Percentiles rank a stretch among this genome's conserved stretches.
phyloP scores from a whole-genome alignment of 2,329 filamentous ascomycete genomes.

The Calonectria honghensis region DNA sequence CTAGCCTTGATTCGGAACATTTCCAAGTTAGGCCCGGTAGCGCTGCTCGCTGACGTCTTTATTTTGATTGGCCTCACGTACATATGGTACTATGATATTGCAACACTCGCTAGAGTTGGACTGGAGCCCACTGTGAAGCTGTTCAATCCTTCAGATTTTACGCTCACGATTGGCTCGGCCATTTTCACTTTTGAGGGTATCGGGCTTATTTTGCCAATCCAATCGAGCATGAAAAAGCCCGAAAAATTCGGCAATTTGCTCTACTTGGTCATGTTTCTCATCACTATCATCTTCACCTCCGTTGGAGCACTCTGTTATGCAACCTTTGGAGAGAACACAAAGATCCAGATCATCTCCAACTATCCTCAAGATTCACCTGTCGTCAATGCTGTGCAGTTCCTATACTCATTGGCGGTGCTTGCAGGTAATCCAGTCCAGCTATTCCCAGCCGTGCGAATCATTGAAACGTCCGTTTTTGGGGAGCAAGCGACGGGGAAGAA shows the following conservation, averaged over 20 bases:
- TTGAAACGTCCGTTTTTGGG: constrained; percentile 82
- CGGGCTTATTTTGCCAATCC: constrained; percentile 84
- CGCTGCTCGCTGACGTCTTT: constrained; percentile 82
- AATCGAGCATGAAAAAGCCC: constrained; percentile 83
- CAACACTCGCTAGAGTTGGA: constrained; percentile 72
- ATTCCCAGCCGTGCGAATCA: constrained; percentile 83
- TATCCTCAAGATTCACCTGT: constrained; percentile 81
- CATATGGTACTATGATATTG: constrained; percentile 83
- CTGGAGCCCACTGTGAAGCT: constrained; percentile 77
- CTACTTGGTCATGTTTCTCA: constrained; percentile 81
- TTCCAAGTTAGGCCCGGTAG: constrained; percentile 81
- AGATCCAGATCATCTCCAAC: constrained; percentile 85
- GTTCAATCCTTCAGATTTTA: constrained; percentile 82
- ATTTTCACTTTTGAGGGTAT: constrained; percentile 89
- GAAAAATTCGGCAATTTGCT: constrained; percentile 80
- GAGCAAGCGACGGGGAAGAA: constrained; percentile 79
- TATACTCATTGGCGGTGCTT: constrained; percentile 84
- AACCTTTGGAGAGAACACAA: constrained; percentile 80
- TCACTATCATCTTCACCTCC: constrained; percentile 83
- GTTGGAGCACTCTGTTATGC: constrained; percentile 85
- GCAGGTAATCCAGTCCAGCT: constrained; percentile 84
- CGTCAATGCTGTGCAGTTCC: constrained; percentile 85
- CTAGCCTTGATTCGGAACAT: constrained; percentile 84
- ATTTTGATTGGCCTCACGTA: constrained; percentile 82
- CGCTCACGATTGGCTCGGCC: constrained; percentile 82